Conservation (phyloP, 257 asterid species). For the Solanum boliviense region DNA sequence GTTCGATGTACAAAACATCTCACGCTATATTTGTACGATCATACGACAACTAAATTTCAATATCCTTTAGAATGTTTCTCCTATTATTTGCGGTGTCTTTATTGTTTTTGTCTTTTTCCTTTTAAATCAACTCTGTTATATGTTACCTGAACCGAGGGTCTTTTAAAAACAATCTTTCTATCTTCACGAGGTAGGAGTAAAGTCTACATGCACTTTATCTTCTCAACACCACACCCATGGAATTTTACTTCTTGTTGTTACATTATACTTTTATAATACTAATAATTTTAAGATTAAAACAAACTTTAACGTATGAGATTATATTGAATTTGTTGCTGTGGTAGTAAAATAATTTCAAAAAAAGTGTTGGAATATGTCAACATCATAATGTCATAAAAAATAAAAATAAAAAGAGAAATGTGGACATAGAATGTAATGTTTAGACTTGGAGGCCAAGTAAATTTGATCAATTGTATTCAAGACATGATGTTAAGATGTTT, state of each 20-base stretch:
- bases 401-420: neutral
- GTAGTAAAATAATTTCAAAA: neutral
- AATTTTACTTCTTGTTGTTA: too few species aligned
- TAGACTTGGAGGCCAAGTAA: neutral
- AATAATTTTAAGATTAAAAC: too few species aligned
- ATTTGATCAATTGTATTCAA: neutral
- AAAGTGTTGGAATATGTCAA: neutral
- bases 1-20: neutral
- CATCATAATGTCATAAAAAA: neutral
- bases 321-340: accelerated
- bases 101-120: neutral
- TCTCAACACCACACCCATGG: accelerated
- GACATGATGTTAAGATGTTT: neutral
- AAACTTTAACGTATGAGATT: neutral
- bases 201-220: accelerated
- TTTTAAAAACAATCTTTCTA: accelerated
- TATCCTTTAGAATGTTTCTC: neutral
- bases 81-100: neutral
- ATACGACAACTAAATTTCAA: neutral
- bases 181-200: accelerated
- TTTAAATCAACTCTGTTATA: neutral
- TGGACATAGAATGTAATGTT: neutral
- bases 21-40: neutral
- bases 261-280: too few species aligned
- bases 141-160: accelerated